Conservation (phyloP, 345 rosid species). For the Capsella bursapastoris region DNA sequence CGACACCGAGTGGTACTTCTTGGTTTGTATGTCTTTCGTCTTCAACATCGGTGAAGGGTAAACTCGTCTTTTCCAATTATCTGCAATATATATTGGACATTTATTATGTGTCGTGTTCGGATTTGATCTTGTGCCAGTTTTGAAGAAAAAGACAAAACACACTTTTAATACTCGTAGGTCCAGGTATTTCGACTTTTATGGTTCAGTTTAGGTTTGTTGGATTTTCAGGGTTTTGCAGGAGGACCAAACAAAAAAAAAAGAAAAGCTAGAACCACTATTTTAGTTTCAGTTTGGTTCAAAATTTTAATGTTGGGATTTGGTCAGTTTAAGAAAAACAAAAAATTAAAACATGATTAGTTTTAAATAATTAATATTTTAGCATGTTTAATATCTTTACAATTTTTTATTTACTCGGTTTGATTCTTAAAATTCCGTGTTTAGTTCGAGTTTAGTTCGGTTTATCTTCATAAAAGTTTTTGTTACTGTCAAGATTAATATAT, state of each 20-base stretch:
- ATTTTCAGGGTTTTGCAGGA: background rate
- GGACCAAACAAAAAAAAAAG: too few species aligned
- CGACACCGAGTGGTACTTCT: slow-evolving; percentile 94
- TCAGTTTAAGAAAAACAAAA: background rate
- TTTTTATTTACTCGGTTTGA: too few species aligned
- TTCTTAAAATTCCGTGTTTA: too few species aligned
- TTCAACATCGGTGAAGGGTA: slow-evolving; percentile 92
- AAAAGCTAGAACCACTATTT: background rate
- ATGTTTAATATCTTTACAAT: too few species aligned
- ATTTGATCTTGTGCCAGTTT: slow-evolving; percentile 28
- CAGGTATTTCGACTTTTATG: slow-evolving; percentile 3
- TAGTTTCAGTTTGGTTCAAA: background rate
- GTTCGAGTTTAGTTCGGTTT: too few species aligned
- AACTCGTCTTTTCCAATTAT: slow-evolving; percentile 21
- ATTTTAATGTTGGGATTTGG: background rate
- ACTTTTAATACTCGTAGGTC: slow-evolving; percentile 33
- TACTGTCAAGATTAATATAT: too few species aligned
- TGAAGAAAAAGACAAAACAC: slow-evolving; percentile 12
- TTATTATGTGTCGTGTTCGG: slow-evolving; percentile 24
- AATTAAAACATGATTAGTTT: background rate
- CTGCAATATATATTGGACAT: slow-evolving; percentile 32
- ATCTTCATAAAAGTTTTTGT: too few species aligned
- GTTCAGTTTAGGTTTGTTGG: slow-evolving; percentile 11
- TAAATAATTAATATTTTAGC: background rate
- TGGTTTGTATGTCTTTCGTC: slow-evolving; percentile 95